phyloP scores from a whole-genome alignment of 148 eudicot genomes.

The Vaccinium myrtillus region DNA sequence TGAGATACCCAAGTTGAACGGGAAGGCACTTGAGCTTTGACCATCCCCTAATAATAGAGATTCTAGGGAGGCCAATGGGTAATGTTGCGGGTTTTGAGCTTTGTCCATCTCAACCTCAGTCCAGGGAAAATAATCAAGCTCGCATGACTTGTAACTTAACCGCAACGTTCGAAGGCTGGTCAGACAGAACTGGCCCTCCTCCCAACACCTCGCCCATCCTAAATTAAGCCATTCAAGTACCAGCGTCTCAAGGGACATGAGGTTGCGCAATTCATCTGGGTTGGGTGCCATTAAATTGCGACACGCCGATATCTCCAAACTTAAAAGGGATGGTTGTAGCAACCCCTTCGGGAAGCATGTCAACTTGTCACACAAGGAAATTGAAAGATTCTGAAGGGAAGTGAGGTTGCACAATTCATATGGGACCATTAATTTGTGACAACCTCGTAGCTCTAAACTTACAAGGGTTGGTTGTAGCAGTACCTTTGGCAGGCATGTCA shows the following conservation, averaged over 20 bases:
- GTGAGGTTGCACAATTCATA: neutral
- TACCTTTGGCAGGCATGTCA: too few relatives aligned
- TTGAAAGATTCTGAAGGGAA: neutral
- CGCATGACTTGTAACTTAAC: neutral
- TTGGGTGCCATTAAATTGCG: neutral
- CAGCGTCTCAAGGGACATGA: neutral
- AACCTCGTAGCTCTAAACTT: too few relatives aligned
- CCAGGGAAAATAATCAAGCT: neutral
- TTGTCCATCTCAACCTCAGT: neutral
- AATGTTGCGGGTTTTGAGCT: too few relatives aligned
- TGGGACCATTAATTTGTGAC: neutral
- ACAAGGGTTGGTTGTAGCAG: too few relatives aligned
- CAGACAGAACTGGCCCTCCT: neutral
- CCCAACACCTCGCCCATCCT: neutral
- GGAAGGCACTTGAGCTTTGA: neutral
- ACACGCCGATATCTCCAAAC: accelerated
- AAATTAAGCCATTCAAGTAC: accelerated
- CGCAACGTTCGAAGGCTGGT: neutral
- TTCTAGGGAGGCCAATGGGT: too few relatives aligned
- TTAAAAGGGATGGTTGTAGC: neutral
- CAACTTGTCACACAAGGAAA: accelerated
- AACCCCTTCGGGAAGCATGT: neutral
- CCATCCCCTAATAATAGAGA: too few relatives aligned
- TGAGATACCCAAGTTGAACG: neutral
- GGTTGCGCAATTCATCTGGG: neutral